Evolutionary conservation across 2,329 filamentous ascomycete genomes (phyloP).

Genomic region (Ceratocystis smalleyi): DNA sequence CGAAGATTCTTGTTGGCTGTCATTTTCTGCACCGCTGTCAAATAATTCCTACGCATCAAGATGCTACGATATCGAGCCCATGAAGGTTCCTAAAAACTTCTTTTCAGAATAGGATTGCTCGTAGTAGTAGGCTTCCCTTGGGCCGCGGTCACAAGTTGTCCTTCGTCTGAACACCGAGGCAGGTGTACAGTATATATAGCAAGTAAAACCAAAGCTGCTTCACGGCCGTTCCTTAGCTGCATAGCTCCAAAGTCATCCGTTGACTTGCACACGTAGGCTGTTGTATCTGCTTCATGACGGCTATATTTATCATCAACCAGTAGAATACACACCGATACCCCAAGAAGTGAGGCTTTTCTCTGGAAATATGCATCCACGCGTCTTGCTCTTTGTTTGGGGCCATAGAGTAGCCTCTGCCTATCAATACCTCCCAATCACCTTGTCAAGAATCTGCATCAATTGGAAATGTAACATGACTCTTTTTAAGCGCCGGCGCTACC

Average conservation of each 20-base stretch:
- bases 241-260: no score
- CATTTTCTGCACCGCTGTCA: not conserved
- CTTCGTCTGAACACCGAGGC: not conserved
- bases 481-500: conserved; percentile 7
- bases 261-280: no score
- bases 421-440: not conserved
- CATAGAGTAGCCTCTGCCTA: not conserved
- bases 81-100: not conserved
- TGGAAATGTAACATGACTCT: not conserved
- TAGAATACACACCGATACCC: not conserved
- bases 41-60: not conserved
- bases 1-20: not conserved
- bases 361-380: not conserved
- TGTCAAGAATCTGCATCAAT: not conserved
- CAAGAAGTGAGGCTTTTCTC: not conserved
- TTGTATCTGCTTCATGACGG: not conserved
- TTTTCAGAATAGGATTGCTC: no score
- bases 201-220: no score
- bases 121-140: not conserved
- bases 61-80: not conserved
- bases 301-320: no score
- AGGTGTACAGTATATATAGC: no score
- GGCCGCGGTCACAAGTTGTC: not conserved
- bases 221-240: no score
- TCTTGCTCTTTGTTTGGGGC: not conserved